Percentiles rank a stretch among this genome's conserved stretches.
phyloP scores from a whole-genome alignment of 2,329 filamentous ascomycete genomes.

The Ilyonectria robusta region DNA sequence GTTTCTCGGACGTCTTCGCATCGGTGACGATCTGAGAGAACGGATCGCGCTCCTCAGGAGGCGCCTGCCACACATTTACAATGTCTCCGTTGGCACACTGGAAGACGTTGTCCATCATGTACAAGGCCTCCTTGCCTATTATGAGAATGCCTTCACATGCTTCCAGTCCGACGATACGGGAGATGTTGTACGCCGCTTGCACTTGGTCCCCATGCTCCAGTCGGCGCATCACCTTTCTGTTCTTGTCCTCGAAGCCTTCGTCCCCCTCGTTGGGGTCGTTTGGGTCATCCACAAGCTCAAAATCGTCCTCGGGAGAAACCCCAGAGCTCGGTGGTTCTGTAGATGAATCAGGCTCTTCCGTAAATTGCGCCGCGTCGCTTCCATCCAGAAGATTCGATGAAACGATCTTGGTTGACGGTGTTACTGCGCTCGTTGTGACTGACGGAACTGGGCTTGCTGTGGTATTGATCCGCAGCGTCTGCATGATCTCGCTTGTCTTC shows the following conservation, averaged over 20 bases:
- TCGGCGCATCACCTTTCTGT: conserved; percentile 96
- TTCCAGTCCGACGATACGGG: conserved; percentile 92
- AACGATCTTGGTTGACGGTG: conserved; percentile 32
- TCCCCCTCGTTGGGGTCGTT: conserved; percentile 83
- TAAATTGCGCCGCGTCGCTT: conserved; percentile 37
- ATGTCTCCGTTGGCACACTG: conserved; percentile 96
- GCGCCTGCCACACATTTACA: conserved; percentile 95
- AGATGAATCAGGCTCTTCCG: conserved; percentile 43
- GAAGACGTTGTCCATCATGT: conserved; percentile 97
- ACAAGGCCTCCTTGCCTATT: conserved; percentile 90
- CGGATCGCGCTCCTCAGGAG: conserved; percentile 90
- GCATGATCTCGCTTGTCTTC: conserved; percentile 66
- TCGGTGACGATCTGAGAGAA: conserved; percentile 94
- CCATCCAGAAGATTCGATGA: conserved; percentile 43
- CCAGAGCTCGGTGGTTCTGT: conserved; percentile 42
- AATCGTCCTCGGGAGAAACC: conserved; percentile 82
- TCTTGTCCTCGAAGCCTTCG: conserved; percentile 94
- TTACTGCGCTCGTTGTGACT: conserved; percentile 33
- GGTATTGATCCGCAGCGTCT: conserved; percentile 54
- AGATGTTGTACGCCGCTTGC: conserved; percentile 95
- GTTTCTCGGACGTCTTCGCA: conserved; percentile 73
- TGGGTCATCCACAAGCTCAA: conserved; percentile 95
- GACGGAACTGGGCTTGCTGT: conserved; percentile 41
- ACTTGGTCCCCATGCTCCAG: conserved; percentile 92
- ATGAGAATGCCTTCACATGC: conserved; percentile 95